Base-by-base conservation (phyloP, 1,139 yeast genomes). In the Geotrichum phurueaensis region DNA sequence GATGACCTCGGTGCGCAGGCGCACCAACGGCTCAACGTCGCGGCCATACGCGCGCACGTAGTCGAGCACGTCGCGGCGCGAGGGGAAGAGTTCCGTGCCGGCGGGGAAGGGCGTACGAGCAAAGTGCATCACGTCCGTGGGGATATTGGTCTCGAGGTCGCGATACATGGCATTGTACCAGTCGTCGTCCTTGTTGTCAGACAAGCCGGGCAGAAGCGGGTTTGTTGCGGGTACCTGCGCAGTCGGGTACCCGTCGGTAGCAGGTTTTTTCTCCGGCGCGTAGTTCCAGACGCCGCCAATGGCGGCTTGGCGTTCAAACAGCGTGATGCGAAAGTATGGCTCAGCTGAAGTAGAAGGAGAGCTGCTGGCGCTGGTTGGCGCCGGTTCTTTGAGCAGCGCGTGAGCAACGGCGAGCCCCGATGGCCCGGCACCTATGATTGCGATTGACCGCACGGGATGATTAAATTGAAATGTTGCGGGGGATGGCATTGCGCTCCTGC, bases 341-440 rank as follows among this genome's bases (percentile, higher is more conserved):
- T 39, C 45, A 39, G 45, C 9, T 13, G 45, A 15, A n/a, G 5
- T 33, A 10, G 12, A 10, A 10, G 15, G 18, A 39, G 45, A 5
- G 45, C 15, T 12, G 39, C 12, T 33, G 53, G 70, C n/a, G n/a
- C n/a, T 71, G 31, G 74, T 71, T 64, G 83, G 81, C 15, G 71
- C 67, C 3, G 73, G 70, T 64, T 82, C 85, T 12, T 76, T 77
- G 3, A 79, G 62, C 25, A 85, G 73, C 0, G 87, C 84, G 64
- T 81, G 81, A 12, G 85, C 77, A 7, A 82, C 72, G 0, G 83
- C 86, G 3, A 85, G 78, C 3, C 90, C 91, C 57, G 84, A 78
- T 0, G 91, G 89, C 0, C 92, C 92, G 6, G 82, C 88, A 2
- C 91, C 91, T 48, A 85, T 66, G 6, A 72, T 65, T 1, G 71